A percentile compares a stretch with the other conserved stretches of the same genome.
Evolutionary conservation across 75 land plant species (phyloP).

Genomic region (Cunninghamia lanceolata): DNA sequence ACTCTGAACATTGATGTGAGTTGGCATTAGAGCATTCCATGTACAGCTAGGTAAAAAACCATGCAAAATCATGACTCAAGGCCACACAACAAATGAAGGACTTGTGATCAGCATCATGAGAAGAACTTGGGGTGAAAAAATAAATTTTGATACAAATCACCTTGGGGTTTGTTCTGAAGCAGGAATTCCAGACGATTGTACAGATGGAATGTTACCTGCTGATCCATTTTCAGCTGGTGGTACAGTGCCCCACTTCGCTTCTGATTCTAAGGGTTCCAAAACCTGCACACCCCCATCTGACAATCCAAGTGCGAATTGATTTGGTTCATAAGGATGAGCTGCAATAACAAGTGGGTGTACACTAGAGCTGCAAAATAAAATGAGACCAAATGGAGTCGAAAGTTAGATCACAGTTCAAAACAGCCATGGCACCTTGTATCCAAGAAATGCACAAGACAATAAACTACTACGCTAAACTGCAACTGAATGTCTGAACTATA

Average conservation of each 20-base stretch:
- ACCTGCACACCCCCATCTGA: constrained; percentile 69
- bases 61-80: neutral
- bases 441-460: neutral
- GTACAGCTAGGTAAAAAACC: neutral
- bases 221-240: constrained; percentile 65
- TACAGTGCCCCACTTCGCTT: constrained; percentile 63
- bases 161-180: constrained; percentile 71
- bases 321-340: constrained; percentile 65
- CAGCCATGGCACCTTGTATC: neutral
- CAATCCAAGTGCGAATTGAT: constrained; percentile 66
- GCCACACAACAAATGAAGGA: neutral
- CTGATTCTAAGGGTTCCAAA: constrained; percentile 66
- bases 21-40: neutral
- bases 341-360: constrained; percentile 70
- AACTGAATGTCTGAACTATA: neutral
- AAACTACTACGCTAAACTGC: neutral
- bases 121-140: neutral
- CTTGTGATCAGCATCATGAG: neutral
- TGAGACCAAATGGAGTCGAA: neutral
- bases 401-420: neutral
- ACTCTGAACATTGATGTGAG: constrained; percentile 1
- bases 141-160: constrained; percentile 20
- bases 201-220: constrained; percentile 35
- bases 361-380: constrained; percentile 26
- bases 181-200: constrained; percentile 47